These are phyloP conservation scores for Tetraselmis striata DNA, from an alignment of 139 green algal genomes.

Conservation along the genomic window DNA sequence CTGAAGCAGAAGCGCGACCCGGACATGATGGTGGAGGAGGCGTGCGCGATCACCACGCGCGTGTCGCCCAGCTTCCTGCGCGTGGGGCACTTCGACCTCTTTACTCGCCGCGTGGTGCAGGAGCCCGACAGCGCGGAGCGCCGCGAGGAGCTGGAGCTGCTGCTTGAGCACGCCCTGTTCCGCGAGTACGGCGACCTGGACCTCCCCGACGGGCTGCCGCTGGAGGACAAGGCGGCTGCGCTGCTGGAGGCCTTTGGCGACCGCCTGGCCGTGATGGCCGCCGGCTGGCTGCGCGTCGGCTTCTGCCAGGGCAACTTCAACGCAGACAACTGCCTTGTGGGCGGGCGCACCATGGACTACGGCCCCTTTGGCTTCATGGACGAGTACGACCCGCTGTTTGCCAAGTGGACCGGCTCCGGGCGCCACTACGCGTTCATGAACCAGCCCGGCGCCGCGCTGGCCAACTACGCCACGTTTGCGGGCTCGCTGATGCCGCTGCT, in stretches of 20 bases:
- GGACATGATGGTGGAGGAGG: slow-evolving; percentile 24
- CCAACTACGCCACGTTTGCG: slow-evolving; percentile 12
- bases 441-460: slow-evolving; percentile 18
- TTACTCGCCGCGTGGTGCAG: slow-evolving; percentile 4
- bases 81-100: slow-evolving; percentile 25
- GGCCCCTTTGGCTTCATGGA: slow-evolving; percentile 35
- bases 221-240: not conserved
- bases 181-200: slow-evolving; percentile 16
- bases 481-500: slow-evolving; percentile 5
- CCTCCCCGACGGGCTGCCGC: not conserved
- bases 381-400: slow-evolving; percentile 24
- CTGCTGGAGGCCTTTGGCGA: slow-evolving; percentile 7
- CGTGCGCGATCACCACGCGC: slow-evolving; percentile 26
- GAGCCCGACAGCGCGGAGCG: not conserved
- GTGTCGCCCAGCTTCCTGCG: slow-evolving; percentile 19
- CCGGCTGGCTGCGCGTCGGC: slow-evolving; percentile 20
- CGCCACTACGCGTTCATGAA: slow-evolving; percentile 26
- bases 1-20: slow-evolving; percentile 14
- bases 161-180: slow-evolving; percentile 20
- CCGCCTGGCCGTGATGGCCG: slow-evolving; percentile 8
- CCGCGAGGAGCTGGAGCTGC: slow-evolving; percentile 15
- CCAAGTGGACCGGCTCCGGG: slow-evolving; percentile 25
- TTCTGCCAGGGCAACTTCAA: slow-evolving; percentile 34
- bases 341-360: slow-evolving; percentile 33
- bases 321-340: slow-evolving; percentile 28